phyloP scores from a whole-genome alignment of 257 asterid genomes.

The Solanum clarkiae region DNA sequence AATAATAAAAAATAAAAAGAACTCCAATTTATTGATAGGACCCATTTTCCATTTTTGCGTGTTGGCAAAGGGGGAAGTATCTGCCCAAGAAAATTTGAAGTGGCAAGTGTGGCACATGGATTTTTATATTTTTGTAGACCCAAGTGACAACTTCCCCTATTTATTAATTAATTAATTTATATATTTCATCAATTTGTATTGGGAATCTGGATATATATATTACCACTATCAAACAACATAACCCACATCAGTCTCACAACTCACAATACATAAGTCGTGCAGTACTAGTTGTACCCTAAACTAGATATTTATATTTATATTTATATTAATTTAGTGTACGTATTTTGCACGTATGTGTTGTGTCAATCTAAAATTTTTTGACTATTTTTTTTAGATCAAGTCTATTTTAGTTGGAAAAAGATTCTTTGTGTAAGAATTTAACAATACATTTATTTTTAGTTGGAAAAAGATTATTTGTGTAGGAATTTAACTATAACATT shows the following conservation, averaged over 20 bases:
- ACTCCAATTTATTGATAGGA: not conserved
- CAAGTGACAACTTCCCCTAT: not conserved
- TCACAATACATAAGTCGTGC: not conserved
- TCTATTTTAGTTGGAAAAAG: too few species aligned
- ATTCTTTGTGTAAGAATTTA: too few species aligned
- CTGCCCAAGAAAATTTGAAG: not conserved
- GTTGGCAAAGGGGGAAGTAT: not conserved
- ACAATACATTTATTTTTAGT: too few species aligned
- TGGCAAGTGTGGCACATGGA: not conserved
- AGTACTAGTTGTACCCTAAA: not conserved
- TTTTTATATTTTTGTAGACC: not conserved
- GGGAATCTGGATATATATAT: not conserved
- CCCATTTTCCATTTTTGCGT: not conserved
- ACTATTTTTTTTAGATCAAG: too few species aligned
- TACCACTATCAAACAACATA: not conserved
- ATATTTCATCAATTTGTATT: not conserved
- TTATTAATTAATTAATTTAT: not conserved
- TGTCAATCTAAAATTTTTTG: too few species aligned
- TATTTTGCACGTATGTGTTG: too few species aligned
- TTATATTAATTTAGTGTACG: too few species aligned
- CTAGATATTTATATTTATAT: not conserved
- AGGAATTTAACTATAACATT: too few species aligned
- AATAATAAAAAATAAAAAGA: not conserved
- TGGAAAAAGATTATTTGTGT: too few species aligned
- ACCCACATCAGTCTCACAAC: not conserved